Percentiles rank a stretch among this genome's conserved stretches.
phyloP scores from a whole-genome alignment of 148 eudicot genomes.

The Fagopyrum tataricum region DNA sequence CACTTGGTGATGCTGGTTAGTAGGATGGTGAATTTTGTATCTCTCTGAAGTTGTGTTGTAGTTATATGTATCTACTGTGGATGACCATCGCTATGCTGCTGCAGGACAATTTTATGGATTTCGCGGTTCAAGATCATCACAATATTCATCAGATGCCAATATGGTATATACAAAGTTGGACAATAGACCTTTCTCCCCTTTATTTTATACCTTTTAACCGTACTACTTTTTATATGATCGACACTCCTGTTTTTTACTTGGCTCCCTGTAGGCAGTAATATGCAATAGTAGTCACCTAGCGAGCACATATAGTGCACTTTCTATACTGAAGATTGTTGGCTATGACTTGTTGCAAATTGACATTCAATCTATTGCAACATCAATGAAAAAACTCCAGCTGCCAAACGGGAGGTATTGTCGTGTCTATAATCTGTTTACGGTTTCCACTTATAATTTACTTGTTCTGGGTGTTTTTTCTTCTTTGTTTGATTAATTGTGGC shows the following conservation, averaged over 20 bases:
- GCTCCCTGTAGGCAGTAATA: slow-evolving; percentile 34
- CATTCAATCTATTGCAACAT: slow-evolving; percentile 41
- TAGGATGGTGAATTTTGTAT: slow-evolving; percentile 33
- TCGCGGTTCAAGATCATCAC: slow-evolving; percentile 84
- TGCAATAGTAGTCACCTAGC: slow-evolving; percentile 87
- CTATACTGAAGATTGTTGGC: slow-evolving; percentile 80
- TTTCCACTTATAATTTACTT: background rate
- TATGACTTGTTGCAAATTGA: slow-evolving; percentile 51
- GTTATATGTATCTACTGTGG: slow-evolving; percentile 6
- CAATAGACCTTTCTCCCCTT: background rate
- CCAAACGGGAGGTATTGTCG: slow-evolving; percentile 79
- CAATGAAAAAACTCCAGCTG: slow-evolving; percentile 80
- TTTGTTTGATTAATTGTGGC: background rate
- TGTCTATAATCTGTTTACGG: slow-evolving; percentile 2
- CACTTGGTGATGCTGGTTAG: slow-evolving; percentile 29
- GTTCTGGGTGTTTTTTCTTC: background rate
- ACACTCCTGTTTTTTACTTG: background rate
- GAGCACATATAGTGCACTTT: slow-evolving; percentile 86
- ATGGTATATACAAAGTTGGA: slow-evolving; percentile 30
- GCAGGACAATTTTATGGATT: slow-evolving; percentile 87
- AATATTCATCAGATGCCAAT: slow-evolving; percentile 39
- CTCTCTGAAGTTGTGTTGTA: background rate
- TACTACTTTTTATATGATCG: background rate
- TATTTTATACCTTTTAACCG: background rate
- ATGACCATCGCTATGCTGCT: slow-evolving; percentile 16